Evolutionary conservation across 225 moss, liverwort and hornwort genomes (phyloP).

Genomic region (Anthoceros angustus): DNA sequence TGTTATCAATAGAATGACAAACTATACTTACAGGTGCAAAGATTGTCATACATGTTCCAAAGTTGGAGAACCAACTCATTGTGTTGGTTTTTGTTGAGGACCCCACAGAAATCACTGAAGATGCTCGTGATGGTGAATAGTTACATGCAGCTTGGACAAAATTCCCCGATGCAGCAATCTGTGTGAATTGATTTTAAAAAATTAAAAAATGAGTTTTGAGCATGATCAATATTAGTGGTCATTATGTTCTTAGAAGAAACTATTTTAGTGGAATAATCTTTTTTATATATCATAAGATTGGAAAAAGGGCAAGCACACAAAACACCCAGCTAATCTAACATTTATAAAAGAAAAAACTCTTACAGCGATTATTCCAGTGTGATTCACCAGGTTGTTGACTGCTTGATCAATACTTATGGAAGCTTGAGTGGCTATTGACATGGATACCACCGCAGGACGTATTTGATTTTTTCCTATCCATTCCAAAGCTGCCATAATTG

Average conservation of each 20-base stretch:
- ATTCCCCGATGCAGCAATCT: constrained; percentile 83
- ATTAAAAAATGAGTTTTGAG: background rate
- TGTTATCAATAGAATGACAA: background rate
- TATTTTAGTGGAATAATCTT: too few relatives aligned
- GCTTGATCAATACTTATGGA: constrained; percentile 96
- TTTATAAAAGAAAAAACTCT: constrained; percentile 2
- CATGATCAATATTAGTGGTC: background rate
- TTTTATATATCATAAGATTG: too few relatives aligned
- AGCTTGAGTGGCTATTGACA: constrained; percentile 64
- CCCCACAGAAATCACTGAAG: constrained; percentile 41
- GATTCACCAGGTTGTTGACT: constrained; percentile 37
- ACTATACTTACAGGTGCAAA: constrained; percentile 60
- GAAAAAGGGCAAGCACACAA: background rate
- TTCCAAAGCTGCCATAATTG: constrained; percentile 53
- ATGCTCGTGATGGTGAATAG: constrained; percentile 67
- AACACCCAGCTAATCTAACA: background rate
- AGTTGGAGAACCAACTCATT: constrained; percentile 90
- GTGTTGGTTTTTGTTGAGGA: constrained; percentile 26
- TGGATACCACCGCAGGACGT: constrained; percentile 51
- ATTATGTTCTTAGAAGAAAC: background rate
- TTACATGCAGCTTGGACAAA: constrained; percentile 50
- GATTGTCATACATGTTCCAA: constrained; percentile 47
- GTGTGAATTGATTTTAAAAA: background rate
- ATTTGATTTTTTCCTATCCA: constrained; percentile 53
- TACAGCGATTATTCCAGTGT: constrained; percentile 40